Evolutionary conservation across 2,329 filamentous ascomycete genomes (phyloP).

Genomic region (Ophioceras dolichostomum): DNA sequence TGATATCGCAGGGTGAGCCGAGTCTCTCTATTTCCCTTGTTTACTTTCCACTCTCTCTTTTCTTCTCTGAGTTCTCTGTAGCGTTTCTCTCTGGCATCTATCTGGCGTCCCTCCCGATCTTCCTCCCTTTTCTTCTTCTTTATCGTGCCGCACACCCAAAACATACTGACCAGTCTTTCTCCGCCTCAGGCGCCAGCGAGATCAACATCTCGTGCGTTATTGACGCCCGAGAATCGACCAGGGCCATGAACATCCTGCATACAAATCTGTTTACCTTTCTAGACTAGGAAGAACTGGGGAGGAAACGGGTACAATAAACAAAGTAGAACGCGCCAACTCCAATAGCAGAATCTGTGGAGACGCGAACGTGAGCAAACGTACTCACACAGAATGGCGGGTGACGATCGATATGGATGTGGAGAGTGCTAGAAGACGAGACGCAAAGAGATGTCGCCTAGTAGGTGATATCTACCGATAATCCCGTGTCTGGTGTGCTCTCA

Average conservation of each 20-base stretch:
- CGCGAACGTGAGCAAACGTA: too few species aligned
- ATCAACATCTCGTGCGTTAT: constrained; percentile 99
- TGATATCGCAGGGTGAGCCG: constrained; percentile 87
- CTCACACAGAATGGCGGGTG: background rate
- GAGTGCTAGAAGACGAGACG: background rate
- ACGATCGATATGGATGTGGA: background rate
- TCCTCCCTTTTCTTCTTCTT: too few species aligned
- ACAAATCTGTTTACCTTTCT: constrained; percentile 95
- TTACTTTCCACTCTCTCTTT: background rate
- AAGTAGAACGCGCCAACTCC: too few species aligned
- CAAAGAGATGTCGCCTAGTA: too few species aligned
- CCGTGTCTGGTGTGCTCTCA: too few species aligned
- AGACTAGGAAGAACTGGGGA: constrained; percentile 35
- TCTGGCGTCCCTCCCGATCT: too few species aligned
- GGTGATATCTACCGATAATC: too few species aligned
- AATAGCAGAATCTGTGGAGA: too few species aligned
- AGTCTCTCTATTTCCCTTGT: constrained; percentile 1
- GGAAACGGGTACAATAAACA: background rate
- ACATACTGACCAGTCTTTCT: constrained; percentile 7
- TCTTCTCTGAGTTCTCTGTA: constrained; percentile 1
- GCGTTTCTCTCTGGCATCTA: too few species aligned
- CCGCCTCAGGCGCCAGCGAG: constrained; percentile 71
- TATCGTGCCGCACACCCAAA: too few species aligned
- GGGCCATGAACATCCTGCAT: constrained; percentile 91
- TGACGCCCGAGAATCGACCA: constrained; percentile 76